phyloP scores from a whole-genome alignment of 257 asterid species.

The Forsythia viridissima region DNA sequence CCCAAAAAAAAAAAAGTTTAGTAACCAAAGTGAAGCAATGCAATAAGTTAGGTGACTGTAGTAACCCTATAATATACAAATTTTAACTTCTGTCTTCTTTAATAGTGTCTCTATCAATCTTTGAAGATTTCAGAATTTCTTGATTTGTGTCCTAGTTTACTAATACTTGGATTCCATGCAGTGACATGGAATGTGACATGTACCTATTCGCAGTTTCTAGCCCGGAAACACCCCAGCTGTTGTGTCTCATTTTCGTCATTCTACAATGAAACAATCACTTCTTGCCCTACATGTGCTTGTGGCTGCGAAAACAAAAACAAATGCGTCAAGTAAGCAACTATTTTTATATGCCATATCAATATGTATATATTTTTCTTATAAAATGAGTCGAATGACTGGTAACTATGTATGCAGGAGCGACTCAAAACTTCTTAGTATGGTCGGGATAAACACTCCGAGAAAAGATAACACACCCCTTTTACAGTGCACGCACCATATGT shows the following conservation, averaged over 20 bases:
- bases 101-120: not conserved
- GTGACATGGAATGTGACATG: constrained; percentile 89
- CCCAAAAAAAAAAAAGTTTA: no score
- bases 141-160: not conserved
- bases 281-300: constrained; percentile 73
- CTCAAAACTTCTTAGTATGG: constrained; percentile 65
- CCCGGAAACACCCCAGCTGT: constrained; percentile 66
- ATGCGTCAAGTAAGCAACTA: constrained; percentile 53
- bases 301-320: constrained; percentile 68
- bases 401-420: constrained; percentile 50
- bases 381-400: not conserved
- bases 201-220: constrained; percentile 72
- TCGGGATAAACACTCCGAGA: constrained; percentile 77
- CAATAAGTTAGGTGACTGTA: not conserved
- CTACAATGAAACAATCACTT: constrained; percentile 74
- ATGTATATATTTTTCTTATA: not conserved
- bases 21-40: not conserved
- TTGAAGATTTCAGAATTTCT: not conserved
- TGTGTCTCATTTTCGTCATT: constrained; percentile 83
- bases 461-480: constrained; percentile 66
- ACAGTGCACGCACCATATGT: constrained; percentile 93
- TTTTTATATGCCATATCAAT: not conserved
- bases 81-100: not conserved
- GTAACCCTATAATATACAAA: not conserved
- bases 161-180: constrained; percentile 21